Base-by-base conservation (phyloP, 2,329 filamentous ascomycete genomes). In the Helotiales sp. region DNA sequence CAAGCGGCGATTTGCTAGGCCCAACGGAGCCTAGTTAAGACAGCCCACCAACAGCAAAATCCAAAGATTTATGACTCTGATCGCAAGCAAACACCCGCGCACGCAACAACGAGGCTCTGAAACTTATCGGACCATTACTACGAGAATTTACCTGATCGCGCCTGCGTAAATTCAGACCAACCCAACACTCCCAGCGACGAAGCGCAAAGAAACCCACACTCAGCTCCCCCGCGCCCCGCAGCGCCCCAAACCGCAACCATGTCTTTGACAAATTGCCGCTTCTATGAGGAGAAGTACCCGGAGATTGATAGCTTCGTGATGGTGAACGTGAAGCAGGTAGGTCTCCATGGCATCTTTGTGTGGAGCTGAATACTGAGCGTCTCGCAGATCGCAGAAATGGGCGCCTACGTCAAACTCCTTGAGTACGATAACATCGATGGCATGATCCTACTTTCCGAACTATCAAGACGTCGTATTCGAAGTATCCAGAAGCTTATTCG, bases 391-490 rank as follows among this genome's bases (percentile, higher is more conserved):
- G 95, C 95, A 76, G 96, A 99, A 79, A 99, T 99, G 96, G 95
- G 95, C 76, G 95, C 96, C 70, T 99, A 99, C 76, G 96, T 99
- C 73, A 99, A 99, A 81, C 88, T 99, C 56, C 88, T 99, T 69
- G 95, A 99, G 80, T 99, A 99, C 79, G 95, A 99, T 79, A 97
- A 98, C 80, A 99, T 99, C 72, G 96, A 99, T 75, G 95, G 95
- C 85, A 99, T 99, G 96, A 99, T 99, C 72, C 81, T 99, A 67
- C 91, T 99, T 66, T 96, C 91, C 70, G 95, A 99, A 78, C 85
- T 99, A 64, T 99, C 96, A 59, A 87, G 95, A 82, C 86, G 95
- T 85, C 95, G 95, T 88, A 99, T 99, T 72, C 83, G 95, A 81
- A 92, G 87, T 83, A 99, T 99, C 71, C 96, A 99, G 78, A 99